Evolutionary conservation across 257 asterid genomes (phyloP).

Genomic region (Lavandula angustifolia): DNA sequence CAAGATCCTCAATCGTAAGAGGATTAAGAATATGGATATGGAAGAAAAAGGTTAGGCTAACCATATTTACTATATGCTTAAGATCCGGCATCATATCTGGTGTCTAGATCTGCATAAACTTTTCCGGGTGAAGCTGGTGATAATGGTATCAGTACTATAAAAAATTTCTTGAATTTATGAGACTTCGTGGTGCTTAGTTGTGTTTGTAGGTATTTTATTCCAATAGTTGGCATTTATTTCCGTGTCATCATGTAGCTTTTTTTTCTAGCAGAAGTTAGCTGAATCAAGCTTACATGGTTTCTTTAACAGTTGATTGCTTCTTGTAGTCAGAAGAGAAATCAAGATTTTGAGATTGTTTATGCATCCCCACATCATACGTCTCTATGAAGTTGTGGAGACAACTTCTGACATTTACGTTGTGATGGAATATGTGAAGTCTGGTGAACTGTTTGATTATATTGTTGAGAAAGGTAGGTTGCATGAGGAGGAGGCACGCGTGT

Average conservation of each 20-base stretch:
- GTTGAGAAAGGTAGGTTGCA: slow-evolving; percentile 92
- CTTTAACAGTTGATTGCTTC: slow-evolving; percentile 27
- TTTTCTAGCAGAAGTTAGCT: slow-evolving; percentile 15
- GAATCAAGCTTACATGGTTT: slow-evolving; percentile 15
- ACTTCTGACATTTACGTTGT: slow-evolving; percentile 81
- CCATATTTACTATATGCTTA: slow-evolving; percentile 46
- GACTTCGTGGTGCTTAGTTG: slow-evolving; percentile 2
- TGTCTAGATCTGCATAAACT: too few relatives aligned
- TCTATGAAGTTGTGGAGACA: slow-evolving; percentile 95
- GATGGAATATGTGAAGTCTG: slow-evolving; percentile 90
- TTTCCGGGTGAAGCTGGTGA: too few relatives aligned
- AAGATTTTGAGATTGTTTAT: slow-evolving; percentile 85
- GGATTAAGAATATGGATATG: slow-evolving; percentile 89
- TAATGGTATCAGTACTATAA: too few relatives aligned
- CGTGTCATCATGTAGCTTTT: slow-evolving; percentile 20
- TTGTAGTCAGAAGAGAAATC: slow-evolving; percentile 89
- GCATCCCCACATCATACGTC: slow-evolving; percentile 95
- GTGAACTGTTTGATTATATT: slow-evolving; percentile 91
- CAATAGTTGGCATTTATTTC: background rate
- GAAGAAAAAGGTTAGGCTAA: slow-evolving; percentile 75
- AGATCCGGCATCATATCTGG: background rate
- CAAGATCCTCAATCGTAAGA: slow-evolving; percentile 86
- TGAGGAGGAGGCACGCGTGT: slow-evolving; percentile 83
- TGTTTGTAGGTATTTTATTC: slow-evolving; percentile 9
- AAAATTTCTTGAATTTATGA: background rate